phyloP scores from a whole-genome alignment of 75 land plant species.

The Sequoiadendron giganteum region DNA sequence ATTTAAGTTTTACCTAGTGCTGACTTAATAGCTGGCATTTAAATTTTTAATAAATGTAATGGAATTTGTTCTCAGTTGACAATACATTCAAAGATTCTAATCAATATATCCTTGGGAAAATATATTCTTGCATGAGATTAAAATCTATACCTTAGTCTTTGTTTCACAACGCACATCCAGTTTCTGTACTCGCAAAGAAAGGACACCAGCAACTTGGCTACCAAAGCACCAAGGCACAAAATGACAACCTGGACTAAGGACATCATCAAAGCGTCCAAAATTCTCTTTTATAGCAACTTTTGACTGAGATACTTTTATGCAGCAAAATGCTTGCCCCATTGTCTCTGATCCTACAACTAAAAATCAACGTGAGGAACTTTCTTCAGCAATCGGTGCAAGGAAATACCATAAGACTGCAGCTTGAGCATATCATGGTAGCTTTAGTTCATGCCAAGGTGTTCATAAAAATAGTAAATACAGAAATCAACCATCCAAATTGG shows the following conservation, averaged over 20 bases:
- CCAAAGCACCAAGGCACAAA: slow-evolving; percentile 56
- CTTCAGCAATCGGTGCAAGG: not conserved
- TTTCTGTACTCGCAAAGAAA: slow-evolving; percentile 61
- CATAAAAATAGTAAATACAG: not conserved
- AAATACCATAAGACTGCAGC: not conserved
- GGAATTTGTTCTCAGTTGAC: not conserved
- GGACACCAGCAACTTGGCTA: slow-evolving; percentile 35
- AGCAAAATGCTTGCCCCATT: slow-evolving; percentile 52
- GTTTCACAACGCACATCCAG: slow-evolving; percentile 73
- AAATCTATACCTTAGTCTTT: slow-evolving; percentile 49
- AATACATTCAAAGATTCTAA: not conserved
- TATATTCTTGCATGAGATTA: not conserved
- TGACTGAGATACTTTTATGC: slow-evolving; percentile 52
- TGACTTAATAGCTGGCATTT: not conserved
- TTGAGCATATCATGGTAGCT: not conserved
- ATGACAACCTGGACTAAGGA: slow-evolving; percentile 65
- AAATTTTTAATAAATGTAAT: not conserved
- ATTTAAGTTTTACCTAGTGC: not conserved
- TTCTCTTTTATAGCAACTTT: slow-evolving; percentile 51
- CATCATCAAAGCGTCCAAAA: slow-evolving; percentile 50
- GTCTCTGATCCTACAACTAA: not conserved
- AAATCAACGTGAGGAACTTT: not conserved
- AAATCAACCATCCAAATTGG: not conserved
- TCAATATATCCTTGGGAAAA: not conserved
- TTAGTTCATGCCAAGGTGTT: not conserved